Evolutionary conservation across 805 yeast genomes (phyloP), one percentile per base, ranked within the genome.

Genomic region (Suhomyces faveliae): DNA sequence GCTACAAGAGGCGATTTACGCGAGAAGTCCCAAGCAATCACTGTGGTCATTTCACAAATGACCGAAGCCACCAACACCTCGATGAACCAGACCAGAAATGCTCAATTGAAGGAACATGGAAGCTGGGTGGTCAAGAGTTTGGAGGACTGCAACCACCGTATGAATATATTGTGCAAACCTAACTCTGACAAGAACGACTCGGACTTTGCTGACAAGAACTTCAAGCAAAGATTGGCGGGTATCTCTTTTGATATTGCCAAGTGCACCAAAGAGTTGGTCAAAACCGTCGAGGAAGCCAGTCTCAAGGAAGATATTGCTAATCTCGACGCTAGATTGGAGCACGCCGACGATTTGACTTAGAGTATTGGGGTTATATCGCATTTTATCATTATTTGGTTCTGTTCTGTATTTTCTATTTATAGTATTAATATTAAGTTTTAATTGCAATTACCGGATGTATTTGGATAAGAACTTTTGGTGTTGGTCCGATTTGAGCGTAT

Each of bases 191-290:
- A 67, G 54, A 59, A 67, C 35, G 87, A 83, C 54, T 68, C 60
- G 29, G 88, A 84, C 46, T 83, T 78, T 61, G 97, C 97, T 2
- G 96, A 89, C 62, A 86, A 87, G 64, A 87, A 87, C 57, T 85
- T 89, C 71, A 89, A 89, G 67, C 97, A 92, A 67, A 80, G 97
- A 60, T 79, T 92, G 54, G 98, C 98, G 0, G 97, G 97, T 2
- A 86, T 91, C 56, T 92, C 96, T 23, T 92, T 90, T 70, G 98
- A 92, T 64, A 88, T 92, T 69, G 97, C 97, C 20, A 90, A 92
- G 67, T 87, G 96, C 65, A 92, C 97, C 4, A 92, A 91, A 66
- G 98, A 92, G 66, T 77, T 92, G 61, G 98, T 92, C 17, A 91
- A 91, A 70, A 88, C 96, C 1, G 97, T 92, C 4, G 97, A 92